Base-by-base conservation (phyloP, 352 stramenopile species). In the Pseudoperonospora humuli region DNA sequence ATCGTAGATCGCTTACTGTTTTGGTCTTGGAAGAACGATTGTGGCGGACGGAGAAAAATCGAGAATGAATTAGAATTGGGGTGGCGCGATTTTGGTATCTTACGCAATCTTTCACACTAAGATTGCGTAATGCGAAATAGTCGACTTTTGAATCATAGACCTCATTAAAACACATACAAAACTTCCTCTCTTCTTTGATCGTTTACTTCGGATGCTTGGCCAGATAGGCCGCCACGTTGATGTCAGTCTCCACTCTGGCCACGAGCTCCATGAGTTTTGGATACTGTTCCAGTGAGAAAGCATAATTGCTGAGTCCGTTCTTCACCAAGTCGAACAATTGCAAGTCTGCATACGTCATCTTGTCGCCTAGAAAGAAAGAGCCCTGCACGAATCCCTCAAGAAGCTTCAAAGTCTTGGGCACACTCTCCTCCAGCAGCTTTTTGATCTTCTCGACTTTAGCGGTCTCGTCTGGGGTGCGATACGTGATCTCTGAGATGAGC, bases 321-420 rank as follows among this genome's bases (percentile, higher is more conserved):
- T 47, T 52, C 17, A 64, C 45, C n/a, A 81, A 2, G 36, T 84
- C 65, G 17, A 78, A 76, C 6, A 81, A 37, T 7, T 69, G 61
- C 11, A 88, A n/a, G 41, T 88, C 76, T 1, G 69, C 67, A 25
- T 56, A 63, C 55, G 57, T 72, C 52, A 47, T 58, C 15, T 51
- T 76, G 49, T 67, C 51, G 19, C 70, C 68, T 11, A 77, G 36
- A 35, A 84, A 74, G 54, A 73, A 87, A 39, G 61, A 57, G 21
- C 67, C 70, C 18, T 39, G 24, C 11, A 78, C 49, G 13, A 60
- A 52, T 19, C 50, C 60, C 28, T 84, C 64, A 1, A 84, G 53
- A 17, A 61, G 25, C 11, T 39, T 32, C 4, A 33, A 20, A n/a
- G 21, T 32, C 20, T 41, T 41, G 2, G 36, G 36, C 6, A 41